Evolutionary conservation across 192 early-diverging fungal genomes (phyloP), one percentile per base, ranked within the genome.

Genomic region (Mortierella antarctica): DNA sequence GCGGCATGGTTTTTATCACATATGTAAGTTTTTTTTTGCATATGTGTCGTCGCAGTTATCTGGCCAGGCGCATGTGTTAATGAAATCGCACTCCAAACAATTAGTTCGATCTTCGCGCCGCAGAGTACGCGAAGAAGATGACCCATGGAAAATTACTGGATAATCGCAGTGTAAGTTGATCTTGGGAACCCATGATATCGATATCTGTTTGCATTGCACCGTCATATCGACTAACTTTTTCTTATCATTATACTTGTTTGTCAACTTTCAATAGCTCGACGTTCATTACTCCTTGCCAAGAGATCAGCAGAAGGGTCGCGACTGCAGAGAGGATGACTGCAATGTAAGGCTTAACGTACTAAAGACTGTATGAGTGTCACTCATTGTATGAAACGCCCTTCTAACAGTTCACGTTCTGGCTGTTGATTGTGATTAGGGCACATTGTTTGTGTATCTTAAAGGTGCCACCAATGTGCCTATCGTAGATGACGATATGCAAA

Each of bases 1-100:
- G 88, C 59, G 90, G 90, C 31, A 83, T 91, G 71, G 77, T 84
- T n/a, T 91, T 91, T 67, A 78, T 91, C 49, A 86, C 82, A 57
- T 91, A 83, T 82, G 88, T 91, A 85, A 82, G 90, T 80, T 49
- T 54, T 18, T 11, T 12, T 18, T 17, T 15, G 31, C 1, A 31
- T 3, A 41, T 57, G 31, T 10, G 14, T n/a, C 45, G 17, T 14
- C 31, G 23, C 15, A 20, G 5, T 47, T 18, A 13, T 8, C 15
- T 14, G 8, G 12, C 21, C 39, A 18, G 52, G 8, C 17, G 5
- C 17, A 15, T 50, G 17, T 42, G 56, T 12, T 18, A 7, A 41
- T 13, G 15, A 7, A 69, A 51, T 52, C 61, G 14, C 20, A 11
- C 18, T 62, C 61, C n/a, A n/a, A 31, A 52, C 3, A 45, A 7